Conservation (phyloP, 139 green algal species). For the Ostreobium quekettii region DNA sequence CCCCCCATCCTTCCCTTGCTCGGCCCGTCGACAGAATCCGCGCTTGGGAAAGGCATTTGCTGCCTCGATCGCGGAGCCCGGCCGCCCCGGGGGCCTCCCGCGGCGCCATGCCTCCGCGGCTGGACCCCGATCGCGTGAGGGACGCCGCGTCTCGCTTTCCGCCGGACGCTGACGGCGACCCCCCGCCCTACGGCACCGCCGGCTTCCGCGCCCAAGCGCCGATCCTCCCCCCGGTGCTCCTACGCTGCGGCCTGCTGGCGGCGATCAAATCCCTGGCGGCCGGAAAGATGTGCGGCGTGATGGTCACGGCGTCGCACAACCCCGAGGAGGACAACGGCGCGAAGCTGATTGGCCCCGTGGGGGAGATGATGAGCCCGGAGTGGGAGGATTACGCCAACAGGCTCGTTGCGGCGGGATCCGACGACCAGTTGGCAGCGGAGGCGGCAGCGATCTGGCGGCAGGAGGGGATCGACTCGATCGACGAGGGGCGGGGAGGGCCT, state of each 20-base stretch:
- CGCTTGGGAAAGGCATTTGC: too few species aligned
- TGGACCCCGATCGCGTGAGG: too few species aligned
- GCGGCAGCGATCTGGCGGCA: constrained; percentile 11
- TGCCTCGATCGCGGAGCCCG: too few species aligned
- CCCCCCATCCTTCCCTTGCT: too few species aligned
- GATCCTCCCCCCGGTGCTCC: constrained; percentile 71
- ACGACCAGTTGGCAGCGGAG: constrained; percentile 26
- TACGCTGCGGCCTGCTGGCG: constrained; percentile 77
- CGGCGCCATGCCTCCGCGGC: too few species aligned
- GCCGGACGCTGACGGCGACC: too few species aligned
- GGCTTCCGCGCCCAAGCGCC: constrained; percentile 71
- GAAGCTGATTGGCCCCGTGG: constrained; percentile 84
- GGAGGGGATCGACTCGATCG: background rate
- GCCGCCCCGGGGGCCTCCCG: too few species aligned
- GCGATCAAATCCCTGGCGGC: constrained; percentile 42
- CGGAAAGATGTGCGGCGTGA: constrained; percentile 61
- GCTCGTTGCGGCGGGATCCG: constrained; percentile 52
- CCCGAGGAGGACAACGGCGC: constrained; percentile 88
- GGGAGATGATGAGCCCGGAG: constrained; percentile 57
- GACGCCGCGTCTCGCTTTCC: too few species aligned
- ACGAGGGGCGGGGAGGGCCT: background rate
- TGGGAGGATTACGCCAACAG: constrained; percentile 64
- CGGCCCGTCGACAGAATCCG: too few species aligned
- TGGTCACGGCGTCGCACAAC: constrained; percentile 96
- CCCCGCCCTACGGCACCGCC: constrained; percentile 80